phyloP scores from a whole-genome alignment of 2,329 filamentous ascomycete species.

The Ophiostoma sp. region DNA sequence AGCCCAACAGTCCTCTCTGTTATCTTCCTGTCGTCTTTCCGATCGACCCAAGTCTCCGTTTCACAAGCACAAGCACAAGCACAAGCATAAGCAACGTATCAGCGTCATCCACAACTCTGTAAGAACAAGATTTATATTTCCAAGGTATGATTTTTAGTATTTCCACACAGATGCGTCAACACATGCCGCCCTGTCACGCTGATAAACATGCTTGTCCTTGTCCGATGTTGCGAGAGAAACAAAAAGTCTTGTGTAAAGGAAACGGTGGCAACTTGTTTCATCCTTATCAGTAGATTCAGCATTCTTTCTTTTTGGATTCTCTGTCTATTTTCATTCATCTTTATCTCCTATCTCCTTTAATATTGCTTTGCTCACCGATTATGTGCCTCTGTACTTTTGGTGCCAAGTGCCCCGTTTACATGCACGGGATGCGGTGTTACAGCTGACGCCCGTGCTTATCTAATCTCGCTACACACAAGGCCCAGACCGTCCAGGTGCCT shows the following conservation, averaged over 20 bases:
- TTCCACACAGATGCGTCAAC: not conserved
- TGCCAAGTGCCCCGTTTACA: not conserved
- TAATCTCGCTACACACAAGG: not conserved
- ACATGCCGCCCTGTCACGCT: not conserved
- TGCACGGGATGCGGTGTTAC: constrained; percentile 4
- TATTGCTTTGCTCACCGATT: not conserved
- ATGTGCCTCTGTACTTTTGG: not conserved
- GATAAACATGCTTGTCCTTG: constrained; percentile 5
- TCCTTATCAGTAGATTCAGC: not conserved
- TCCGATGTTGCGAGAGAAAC: not conserved
- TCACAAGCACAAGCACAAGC: not conserved
- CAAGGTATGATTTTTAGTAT: not conserved
- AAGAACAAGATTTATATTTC: not conserved
- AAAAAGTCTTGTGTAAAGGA: constrained; percentile 5
- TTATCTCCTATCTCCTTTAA: not conserved
- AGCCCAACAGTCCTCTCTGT: not conserved
- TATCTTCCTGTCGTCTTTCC: not conserved
- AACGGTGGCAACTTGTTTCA: not conserved
- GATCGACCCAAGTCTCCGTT: not conserved
- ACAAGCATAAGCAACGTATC: not conserved
- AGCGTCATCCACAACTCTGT: not conserved
- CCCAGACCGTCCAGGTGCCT: not conserved
- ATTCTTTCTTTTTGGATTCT: not conserved
- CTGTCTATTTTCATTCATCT: not conserved
- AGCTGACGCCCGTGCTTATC: constrained; percentile 8